phyloP scores from a whole-genome alignment of 768 basidiomycete species.

The Boletus vinaceobasis region DNA sequence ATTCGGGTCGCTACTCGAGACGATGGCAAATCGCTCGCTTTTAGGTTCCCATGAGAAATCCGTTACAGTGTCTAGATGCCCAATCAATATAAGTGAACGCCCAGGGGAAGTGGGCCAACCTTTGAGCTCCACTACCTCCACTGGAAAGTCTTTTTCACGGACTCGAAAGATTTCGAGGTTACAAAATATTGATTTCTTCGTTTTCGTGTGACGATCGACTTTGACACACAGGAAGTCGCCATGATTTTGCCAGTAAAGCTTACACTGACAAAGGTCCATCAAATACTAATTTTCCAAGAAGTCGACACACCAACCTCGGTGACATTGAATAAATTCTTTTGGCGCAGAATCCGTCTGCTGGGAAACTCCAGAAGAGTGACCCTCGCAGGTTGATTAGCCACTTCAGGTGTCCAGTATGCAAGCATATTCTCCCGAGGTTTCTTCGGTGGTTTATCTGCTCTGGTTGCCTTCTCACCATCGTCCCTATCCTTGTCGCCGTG shows the following conservation, averaged over 20 bases:
- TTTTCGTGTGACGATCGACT: conserved; percentile 98
- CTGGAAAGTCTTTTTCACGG: conserved; percentile 95
- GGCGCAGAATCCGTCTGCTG: conserved; percentile 73
- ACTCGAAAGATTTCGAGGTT: conserved; percentile 98
- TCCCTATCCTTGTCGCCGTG: conserved; percentile 86
- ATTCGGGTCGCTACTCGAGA: conserved; percentile 92
- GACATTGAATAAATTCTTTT: conserved; percentile 98
- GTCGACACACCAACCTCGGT: conserved; percentile 66
- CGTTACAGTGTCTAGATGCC: conserved; percentile 73
- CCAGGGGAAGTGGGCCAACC: conserved; percentile 42
- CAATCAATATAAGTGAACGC: conserved; percentile 7
- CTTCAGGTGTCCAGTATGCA: conserved; percentile 97
- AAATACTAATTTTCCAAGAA: conserved; percentile 1
- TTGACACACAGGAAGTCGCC: conserved; percentile 99
- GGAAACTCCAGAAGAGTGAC: conserved; percentile 93
- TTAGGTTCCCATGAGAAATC: conserved; percentile 99
- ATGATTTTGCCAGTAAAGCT: conserved; percentile 97
- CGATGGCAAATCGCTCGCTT: conserved; percentile 93
- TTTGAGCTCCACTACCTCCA: conserved; percentile 96
- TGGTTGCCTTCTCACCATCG: conserved; percentile 46
- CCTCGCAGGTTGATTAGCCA: conserved; percentile 92
- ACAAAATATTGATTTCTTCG: conserved; percentile 97
- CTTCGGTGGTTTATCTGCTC: conserved; percentile 47
- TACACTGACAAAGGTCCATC: conserved; percentile 59
- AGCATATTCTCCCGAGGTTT: conserved; percentile 87